Base-by-base conservation (phyloP, 2,329 filamentous ascomycete species). In the Tolypocladium sp. region DNA sequence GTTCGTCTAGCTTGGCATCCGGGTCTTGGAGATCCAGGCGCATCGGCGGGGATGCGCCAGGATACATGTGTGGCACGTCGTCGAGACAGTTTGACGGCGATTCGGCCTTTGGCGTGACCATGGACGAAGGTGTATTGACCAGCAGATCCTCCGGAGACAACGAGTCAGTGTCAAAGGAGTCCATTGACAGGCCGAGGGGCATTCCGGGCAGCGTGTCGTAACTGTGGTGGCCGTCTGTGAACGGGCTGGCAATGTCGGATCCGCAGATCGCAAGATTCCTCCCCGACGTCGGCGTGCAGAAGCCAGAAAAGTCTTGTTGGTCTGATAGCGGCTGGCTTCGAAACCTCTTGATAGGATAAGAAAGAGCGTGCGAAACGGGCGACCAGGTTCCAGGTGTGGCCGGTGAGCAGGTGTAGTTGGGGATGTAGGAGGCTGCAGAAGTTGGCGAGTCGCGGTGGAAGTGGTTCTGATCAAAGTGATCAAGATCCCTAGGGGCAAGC, bases 1-100 rank as follows among this genome's bases (percentile, higher is more conserved):
- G 89, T 60, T 83, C 82, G 27, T 85, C 82, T 6, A 68, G 66
- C 56, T 73, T 73, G 10, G 52, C 59, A 13, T 61, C 64, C 33
- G 51, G 8, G 8, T 49, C 55, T 5, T 37, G 30, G n/a, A 56
- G 37, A 63, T 25, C 58, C 55, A 30, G 33, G 57, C 13, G 69
- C 66, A 58, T 67, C 65, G 51, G 60, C 40, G 40, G 40, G 40
- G 59, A 55, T 60, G 22, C 62, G 62, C 33, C 65, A 63, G 40
- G 58, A 25, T 30, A 49, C 13, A 40, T 49, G 35, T 46, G 58
- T 8, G 41, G 53, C 15, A 52, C n/a, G 35, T 57, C 44, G 3
- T 51, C 15, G 8, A 61, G 15, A 10, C 20, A 22, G 6, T n/a
- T 17, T 5, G 58, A 20, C 17, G 54, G 40, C 6, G 52, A 22